Base-by-base conservation (phyloP, 2,329 filamentous ascomycete genomes). In the Beauveria brongniartii region DNA sequence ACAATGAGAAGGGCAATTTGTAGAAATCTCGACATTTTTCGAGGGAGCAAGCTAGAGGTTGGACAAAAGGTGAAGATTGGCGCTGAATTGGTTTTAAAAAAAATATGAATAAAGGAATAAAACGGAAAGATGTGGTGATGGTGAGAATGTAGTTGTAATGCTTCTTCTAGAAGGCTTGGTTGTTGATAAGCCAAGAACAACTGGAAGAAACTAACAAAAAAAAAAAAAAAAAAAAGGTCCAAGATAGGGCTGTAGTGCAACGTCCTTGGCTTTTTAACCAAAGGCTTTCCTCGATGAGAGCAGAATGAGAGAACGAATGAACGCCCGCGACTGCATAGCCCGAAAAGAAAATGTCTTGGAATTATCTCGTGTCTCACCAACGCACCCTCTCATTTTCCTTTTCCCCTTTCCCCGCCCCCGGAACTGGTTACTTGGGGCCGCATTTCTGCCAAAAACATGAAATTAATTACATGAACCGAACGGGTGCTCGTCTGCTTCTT, bases 241-340 rank as follows among this genome's bases (percentile, higher is more conserved):
- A 24, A 14, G 9, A 50, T 24, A 40, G 22, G 22, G 55, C 55
- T 57, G 22, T 44, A 50, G 55, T 48, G 55, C 55, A 50, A 40
- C 44, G 14, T 28, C 20, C 43, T 20, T 30, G 12, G 44, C 30
- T 57, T 57, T 57, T 57, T 57, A 57, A 55, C 30, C 12, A 26
- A 48, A 9, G 5, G 12, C 30, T 34, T 30, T 12, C 10, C 30
- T 34, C 12, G 30, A 34, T 9, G 12, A 34, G 10, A 34, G 30
- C 12, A 34, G 24, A 48, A 40, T 37, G 43, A 57, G 24, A 51
- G 55, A 52, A 52, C 55, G 51, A 57, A 57, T 57, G 22, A 56
- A 56, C 54, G 43, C 54, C 28, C 9, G 30, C n/a, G 55, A 46
- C n/a, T 9, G 53, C 26, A 16, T 26, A n/a, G 3, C 26, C 22